These are phyloP conservation scores for Bigelowiella natans DNA, from an alignment of 78 protist species.

Conservation along the genomic window DNA sequence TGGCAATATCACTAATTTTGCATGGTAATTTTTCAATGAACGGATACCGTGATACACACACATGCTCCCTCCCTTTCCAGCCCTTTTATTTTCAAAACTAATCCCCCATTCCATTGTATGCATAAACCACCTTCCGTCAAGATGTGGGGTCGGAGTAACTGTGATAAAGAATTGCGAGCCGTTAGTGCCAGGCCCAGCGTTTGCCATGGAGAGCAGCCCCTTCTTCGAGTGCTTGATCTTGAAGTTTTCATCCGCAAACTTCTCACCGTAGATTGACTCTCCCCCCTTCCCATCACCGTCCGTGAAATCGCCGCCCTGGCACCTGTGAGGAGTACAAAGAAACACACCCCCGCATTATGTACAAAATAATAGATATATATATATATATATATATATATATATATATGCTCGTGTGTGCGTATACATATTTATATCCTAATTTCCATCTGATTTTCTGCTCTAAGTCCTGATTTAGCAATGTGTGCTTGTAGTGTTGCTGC, in stretches of 20 bases:
- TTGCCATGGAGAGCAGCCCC: slow-evolving; percentile 54
- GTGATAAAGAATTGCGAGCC: slow-evolving; percentile 80
- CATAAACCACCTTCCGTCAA: slow-evolving; percentile 59
- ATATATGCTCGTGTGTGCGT: too few species aligned
- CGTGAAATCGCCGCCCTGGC: slow-evolving; percentile 83
- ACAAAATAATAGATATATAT: too few species aligned
- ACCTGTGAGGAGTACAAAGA: not conserved
- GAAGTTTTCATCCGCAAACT: slow-evolving; percentile 70
- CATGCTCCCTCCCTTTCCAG: too few species aligned
- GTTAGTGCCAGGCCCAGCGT: slow-evolving; percentile 57
- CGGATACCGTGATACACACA: too few species aligned
- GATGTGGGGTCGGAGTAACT: slow-evolving; percentile 25
- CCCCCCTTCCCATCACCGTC: slow-evolving; percentile 89
- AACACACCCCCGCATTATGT: too few species aligned
- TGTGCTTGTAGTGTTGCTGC: slow-evolving; percentile 14
- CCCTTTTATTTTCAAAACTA: not conserved
- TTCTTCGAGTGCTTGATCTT: slow-evolving; percentile 29
- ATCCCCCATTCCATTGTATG: slow-evolving; percentile 14
- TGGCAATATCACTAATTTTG: too few species aligned
- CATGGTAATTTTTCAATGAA: too few species aligned
- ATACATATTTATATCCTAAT: too few species aligned
- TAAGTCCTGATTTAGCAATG: slow-evolving; percentile 29
- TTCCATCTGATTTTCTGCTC: too few species aligned
- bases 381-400: too few species aligned
- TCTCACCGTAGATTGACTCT: slow-evolving; percentile 80